Percentiles rank a stretch among this genome's conserved stretches.
Conservation (phyloP, 1,284 basidiomycete genomes). For the Trichosporon inkin region DNA sequence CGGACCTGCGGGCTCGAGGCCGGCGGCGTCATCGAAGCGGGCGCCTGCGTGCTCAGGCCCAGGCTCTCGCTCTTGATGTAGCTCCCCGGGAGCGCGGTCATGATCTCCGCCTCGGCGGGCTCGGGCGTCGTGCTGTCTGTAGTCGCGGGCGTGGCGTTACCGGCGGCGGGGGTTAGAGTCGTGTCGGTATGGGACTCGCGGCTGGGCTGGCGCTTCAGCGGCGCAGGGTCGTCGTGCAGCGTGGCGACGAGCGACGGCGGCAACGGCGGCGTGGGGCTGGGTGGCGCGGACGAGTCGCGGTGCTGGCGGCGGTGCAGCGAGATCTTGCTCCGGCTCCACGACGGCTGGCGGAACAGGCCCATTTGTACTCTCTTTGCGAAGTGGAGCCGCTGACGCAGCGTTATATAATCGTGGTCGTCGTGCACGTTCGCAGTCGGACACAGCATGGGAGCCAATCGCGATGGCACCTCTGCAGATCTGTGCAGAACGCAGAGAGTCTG, state of each 20-base stretch:
- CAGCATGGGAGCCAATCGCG: neutral
- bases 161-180: no score
- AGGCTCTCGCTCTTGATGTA: neutral
- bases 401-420: neutral
- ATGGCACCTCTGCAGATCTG: neutral
- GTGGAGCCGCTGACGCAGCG: neutral
- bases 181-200: no score
- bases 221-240: no score
- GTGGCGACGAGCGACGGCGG: neutral
- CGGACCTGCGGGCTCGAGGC: neutral
- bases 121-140: no score
- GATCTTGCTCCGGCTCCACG: slow-evolving; percentile 4
- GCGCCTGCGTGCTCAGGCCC: neutral
- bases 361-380: neutral
- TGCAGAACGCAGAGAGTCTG: neutral
- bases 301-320: neutral
- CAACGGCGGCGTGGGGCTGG: neutral
- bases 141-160: no score
- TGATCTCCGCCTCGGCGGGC: neutral
- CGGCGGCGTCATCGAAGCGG: neutral
- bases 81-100: neutral
- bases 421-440: neutral
- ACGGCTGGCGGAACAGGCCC: neutral
- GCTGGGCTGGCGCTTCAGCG: no score
- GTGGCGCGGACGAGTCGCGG: slow-evolving; percentile 1